Evolutionary conservation across 148 eudicot species (phyloP), one percentile per base, ranked within the genome.

Genomic region (Cornus florida): DNA sequence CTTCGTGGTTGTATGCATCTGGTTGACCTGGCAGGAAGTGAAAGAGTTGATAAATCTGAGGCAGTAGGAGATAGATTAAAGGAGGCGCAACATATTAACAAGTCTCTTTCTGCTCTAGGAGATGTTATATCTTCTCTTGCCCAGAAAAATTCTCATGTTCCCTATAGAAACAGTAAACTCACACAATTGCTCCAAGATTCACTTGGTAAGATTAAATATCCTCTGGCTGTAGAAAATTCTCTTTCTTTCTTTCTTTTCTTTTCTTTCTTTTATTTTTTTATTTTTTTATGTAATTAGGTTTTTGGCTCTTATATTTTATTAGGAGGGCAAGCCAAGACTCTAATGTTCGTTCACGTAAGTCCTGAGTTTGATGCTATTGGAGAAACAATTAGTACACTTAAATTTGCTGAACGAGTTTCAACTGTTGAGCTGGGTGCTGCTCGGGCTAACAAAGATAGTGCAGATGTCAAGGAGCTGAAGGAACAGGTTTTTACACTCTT

Each of bases 1-100:
- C 68, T 91, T 79, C 91, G 92, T 13, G 98, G 99, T 71, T 87
- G 90, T 78, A 93, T 96, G 98, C 99, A 96, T 87, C 87, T 96
- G 43, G 99, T 96, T 65, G 99, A 96, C 89, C 88, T 96, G 60
- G 99, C 99, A 53, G 99, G 99, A 73, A 96, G 98, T 83, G 99
- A 96, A 88, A 93, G 97, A 71, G 92, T 88, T 35, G 90, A 91
- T 32, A 92, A 94, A 87, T 87, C 99, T 2, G 97, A 94, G 80
- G 98, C 87, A 46, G 86, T 87, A 17, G 97, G 98, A 72, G 98
- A 95, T 79, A 77, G 98, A 82, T 80, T 95, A 74, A 95, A 96
- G 87, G 98, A 96, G 81, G 99, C 98, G n/a, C 88, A 83, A 48
- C 93, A 96, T 84, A 94, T 96, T 23, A 94, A 96, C 84, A 89